Evolutionary conservation across 257 asterid genomes (phyloP), one percentile per base, ranked within the genome.

Genomic region (Capsicum pubescens): DNA sequence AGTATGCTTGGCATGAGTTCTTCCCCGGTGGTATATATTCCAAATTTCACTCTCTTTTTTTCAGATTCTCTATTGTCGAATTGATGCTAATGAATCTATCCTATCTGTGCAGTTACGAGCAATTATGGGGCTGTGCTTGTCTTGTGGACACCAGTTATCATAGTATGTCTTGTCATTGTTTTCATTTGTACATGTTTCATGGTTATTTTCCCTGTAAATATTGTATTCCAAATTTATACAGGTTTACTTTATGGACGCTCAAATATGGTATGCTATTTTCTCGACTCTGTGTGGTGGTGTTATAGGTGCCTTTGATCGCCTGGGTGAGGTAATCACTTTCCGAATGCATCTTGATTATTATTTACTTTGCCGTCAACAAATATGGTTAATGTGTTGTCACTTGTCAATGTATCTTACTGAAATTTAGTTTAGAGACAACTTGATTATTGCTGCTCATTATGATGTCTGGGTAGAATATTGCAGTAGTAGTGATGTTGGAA

Each of bases 211-310:
- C 68, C 56, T 16, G 68, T 79, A 67, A 57, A 83, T 79, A 19
- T 78, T 46, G 35, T 36, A 50, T 74, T 58, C 64, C 50, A 48
- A 16, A 69, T 50, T 16, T 42, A 50, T 56, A 87, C 95, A 96
- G 99, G 98, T 97, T 85, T 97, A 97, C 89, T 97, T 97, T 91
- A 90, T 97, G 97, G 99, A 97, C 90, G 84, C 91, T 85, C 99
- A 94, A 90, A 93, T 97, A 54, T 97, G 99, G 99, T 97, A 97
- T 86, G 90, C 99, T 32, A 85, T 97, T 82, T 93, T 88, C 90
- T 92, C 98, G 78, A 97, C 99, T 79, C 26, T 95, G 74, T 92
- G 90, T 82, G 98, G 99, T 85, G 98, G 99, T 77, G 90, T 92
- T 79, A 93, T 93, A 83, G 99, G 99, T 83, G 99, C 99, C 63